A percentile compares a stretch with the other conserved stretches of the same genome.
Evolutionary conservation across 2,329 filamentous ascomycete species (phyloP).

Genomic region (Helotiales sp.): DNA sequence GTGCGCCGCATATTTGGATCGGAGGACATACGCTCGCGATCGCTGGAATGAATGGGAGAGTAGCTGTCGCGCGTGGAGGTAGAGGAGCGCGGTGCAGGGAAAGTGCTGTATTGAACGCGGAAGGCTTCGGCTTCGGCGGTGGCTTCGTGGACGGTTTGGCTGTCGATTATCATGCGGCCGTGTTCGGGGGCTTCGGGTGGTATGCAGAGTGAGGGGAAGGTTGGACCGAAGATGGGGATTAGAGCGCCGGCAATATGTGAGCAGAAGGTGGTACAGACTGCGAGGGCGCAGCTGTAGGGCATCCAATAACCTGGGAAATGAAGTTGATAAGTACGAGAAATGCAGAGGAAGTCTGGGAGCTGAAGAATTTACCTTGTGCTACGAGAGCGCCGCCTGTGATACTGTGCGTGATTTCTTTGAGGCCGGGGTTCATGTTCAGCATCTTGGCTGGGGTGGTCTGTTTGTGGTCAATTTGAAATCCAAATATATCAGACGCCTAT

Average conservation of each 20-base stretch:
- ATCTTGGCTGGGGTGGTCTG: conserved; percentile 91
- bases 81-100: conserved; percentile 20
- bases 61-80: conserved; percentile 39
- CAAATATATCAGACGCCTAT: neutral
- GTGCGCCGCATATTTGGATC: conserved; percentile 23
- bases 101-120: conserved; percentile 42
- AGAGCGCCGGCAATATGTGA: conserved; percentile 81
- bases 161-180: conserved; percentile 69
- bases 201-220: conserved; percentile 77
- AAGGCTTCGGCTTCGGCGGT: conserved; percentile 54
- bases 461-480: conserved; percentile 29
- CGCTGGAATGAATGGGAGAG: conserved; percentile 38
- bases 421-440: conserved; percentile 75
- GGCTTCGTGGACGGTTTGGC: conserved; percentile 57
- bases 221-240: conserved; percentile 86
- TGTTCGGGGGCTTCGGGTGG: conserved; percentile 66
- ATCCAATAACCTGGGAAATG: conserved; percentile 84
- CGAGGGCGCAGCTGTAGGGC: conserved; percentile 84
- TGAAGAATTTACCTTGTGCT: conserved; percentile 74
- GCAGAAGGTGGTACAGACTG: conserved; percentile 89
- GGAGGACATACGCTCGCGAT: conserved; percentile 16
- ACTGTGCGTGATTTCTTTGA: conserved; percentile 89
- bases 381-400: conserved; percentile 91
- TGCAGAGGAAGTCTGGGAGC: conserved; percentile 4
- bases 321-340: conserved; percentile 3